Evolutionary conservation across 495 filamentous ascomycete genomes (phyloP), one percentile per base, ranked within the genome.

Genomic region (Penicillium simplicissimum): DNA sequence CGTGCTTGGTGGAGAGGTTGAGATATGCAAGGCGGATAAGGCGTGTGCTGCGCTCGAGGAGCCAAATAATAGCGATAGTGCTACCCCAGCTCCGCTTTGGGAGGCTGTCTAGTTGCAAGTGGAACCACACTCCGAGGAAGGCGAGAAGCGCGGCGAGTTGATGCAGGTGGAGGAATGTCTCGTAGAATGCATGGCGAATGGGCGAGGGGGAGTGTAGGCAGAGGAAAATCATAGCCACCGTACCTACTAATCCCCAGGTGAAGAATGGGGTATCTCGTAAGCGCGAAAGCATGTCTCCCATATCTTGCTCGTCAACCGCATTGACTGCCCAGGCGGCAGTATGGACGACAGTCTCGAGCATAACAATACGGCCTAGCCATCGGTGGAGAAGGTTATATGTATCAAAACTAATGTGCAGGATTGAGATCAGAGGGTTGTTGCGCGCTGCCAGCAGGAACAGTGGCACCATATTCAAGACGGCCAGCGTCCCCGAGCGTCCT

Each of bases 351-450:
- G 87, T 79, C 72, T 98, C 90, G 14, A 94, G 47, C 19, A 90
- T 87, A 8, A 96, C 85, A 23, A 97, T 87, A 19, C 95, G 89
- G 23, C 94, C 95, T 57, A 98, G 87, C 94, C 95, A 98, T 38
- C 95, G 88, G 73, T 98, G 95, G 33, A 98, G 76, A 31, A 97
- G 80, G 73, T 97, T 98, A 82, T 92, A 97, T 0, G 93, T 96
- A 77, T 98, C 96, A 75, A 97, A 98, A 72, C 91, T 94, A 75
- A 98, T 87, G 31, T 86, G 86, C 64, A 96, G 80, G 14, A 96
- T 73, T 7, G 79, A 71, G 62, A 97, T 97, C n/a, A 97, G 77
- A 15, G 91, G 91, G 71, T 96, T 98, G 78, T 98, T 98, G 65
- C 94, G 88, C 21, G 92, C 87, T 15, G 93, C 94, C 60, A 97